A percentile compares a stretch with the other conserved stretches of the same genome.
Evolutionary conservation across 495 filamentous ascomycete species (phyloP).

Genomic region (Daldinia concentrica): DNA sequence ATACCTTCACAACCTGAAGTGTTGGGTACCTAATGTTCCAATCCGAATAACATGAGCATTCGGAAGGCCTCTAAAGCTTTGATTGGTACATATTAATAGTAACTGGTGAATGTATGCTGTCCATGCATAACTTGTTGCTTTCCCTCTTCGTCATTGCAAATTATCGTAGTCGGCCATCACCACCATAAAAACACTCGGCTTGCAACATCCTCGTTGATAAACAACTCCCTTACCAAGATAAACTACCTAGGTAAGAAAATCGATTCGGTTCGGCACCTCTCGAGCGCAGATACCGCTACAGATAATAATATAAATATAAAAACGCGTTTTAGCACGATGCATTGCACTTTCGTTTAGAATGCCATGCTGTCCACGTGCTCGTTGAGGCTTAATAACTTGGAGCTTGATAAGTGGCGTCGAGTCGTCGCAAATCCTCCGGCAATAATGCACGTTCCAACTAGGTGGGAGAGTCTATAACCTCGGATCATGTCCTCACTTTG

Average conservation of each 20-base stretch:
- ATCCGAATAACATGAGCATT: not conserved
- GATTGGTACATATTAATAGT: not conserved
- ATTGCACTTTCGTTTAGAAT: not conserved
- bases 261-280: not conserved
- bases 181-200: not conserved
- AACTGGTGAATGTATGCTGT: not conserved
- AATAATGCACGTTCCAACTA: not conserved
- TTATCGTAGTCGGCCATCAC: not conserved
- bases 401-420: not conserved
- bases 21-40: not conserved
- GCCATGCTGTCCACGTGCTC: not conserved
- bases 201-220: not conserved
- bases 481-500: too few species aligned
- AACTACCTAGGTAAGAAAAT: not conserved
- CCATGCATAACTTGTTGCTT: not conserved
- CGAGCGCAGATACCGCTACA: not conserved
- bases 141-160: not conserved
- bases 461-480: not conserved
- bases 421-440: not conserved
- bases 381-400: not conserved
- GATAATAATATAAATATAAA: not conserved
- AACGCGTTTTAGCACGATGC: not conserved
- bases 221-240: not conserved
- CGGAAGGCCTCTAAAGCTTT: not conserved
- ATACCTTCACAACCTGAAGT: slow-evolving; percentile 11